These are phyloP conservation scores for Zea luxurians DNA, from an alignment of 176 grass and related monocot genomes.

Conservation along the genomic window DNA sequence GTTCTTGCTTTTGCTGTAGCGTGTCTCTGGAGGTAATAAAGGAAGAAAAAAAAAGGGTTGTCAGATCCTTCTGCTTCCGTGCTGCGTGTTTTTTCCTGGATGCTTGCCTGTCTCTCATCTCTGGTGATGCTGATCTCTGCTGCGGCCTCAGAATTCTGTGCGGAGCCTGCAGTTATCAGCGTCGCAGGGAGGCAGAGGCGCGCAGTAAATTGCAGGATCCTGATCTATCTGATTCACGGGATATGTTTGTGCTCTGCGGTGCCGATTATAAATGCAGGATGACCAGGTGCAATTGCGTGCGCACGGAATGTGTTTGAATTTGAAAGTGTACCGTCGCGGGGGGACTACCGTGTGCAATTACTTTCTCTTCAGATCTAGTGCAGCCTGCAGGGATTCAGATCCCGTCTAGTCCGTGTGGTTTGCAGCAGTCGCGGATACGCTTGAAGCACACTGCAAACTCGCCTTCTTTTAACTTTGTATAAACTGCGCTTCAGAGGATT, in stretches of 20 bases:
- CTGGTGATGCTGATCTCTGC: no score
- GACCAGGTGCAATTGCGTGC: background rate
- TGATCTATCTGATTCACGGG: background rate
- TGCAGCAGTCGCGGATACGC: no score
- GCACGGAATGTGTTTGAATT: background rate
- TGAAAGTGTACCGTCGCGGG: background rate
- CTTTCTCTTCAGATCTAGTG: background rate
- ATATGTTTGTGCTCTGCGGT: background rate
- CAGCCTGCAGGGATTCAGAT: background rate
- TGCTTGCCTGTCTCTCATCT: background rate
- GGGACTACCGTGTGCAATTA: background rate
- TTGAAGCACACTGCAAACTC: background rate
- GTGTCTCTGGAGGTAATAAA: slow-evolving; percentile 8
- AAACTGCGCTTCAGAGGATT: background rate
- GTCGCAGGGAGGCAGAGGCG: background rate
- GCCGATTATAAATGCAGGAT: slow-evolving; percentile 22
- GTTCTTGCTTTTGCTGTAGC: background rate
- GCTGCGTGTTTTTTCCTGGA: background rate
- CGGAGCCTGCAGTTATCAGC: background rate
- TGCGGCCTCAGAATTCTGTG: background rate
- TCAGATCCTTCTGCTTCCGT: background rate
- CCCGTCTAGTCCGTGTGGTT: no score
- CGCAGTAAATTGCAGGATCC: slow-evolving; percentile 22
- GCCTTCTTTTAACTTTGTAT: background rate
- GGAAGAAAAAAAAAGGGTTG: background rate